Conservation (phyloP, 2,329 filamentous ascomycete genomes). For the Ploettnerulaceae sp. region DNA sequence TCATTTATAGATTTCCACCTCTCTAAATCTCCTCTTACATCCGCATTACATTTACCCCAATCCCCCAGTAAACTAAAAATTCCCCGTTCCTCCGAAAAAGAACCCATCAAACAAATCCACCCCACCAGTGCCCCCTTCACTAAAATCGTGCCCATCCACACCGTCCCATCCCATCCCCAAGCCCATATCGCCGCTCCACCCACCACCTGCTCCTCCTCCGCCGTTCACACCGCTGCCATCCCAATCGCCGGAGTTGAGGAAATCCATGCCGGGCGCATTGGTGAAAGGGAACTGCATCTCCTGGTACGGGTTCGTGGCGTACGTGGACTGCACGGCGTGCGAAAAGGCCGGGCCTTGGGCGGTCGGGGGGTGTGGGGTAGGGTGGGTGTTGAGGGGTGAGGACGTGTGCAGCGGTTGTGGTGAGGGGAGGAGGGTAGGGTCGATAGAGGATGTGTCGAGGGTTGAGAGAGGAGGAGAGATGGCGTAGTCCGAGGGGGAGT, state of each 20-base stretch:
- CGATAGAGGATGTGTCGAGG: conserved; percentile 28
- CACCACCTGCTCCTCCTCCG: conserved; percentile 12
- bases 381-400: conserved; percentile 3
- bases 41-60: not conserved
- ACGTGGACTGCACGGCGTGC: conserved; percentile 10
- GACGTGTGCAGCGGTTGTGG: conserved; percentile 4
- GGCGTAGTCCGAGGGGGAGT: conserved; percentile 23
- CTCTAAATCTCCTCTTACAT: not conserved
- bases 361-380: not conserved
- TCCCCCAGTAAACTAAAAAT: conserved; percentile 8
- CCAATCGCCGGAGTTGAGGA: conserved; percentile 21
- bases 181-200: conserved; percentile 19
- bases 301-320: conserved; percentile 12
- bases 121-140: conserved; percentile 24
- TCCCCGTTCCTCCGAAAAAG: conserved; percentile 43
- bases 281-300: conserved; percentile 26
- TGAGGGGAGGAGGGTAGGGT: conserved; percentile 28
- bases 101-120: conserved; percentile 49
- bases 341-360: conserved; percentile 3
- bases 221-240: conserved; percentile 16
- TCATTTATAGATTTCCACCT: too few species aligned
- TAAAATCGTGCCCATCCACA: conserved; percentile 29
- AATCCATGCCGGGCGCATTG: conserved; percentile 29
- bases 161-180: conserved; percentile 19
- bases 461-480: conserved; percentile 27